Evolutionary conservation across 192 early-diverging fungal species (phyloP), one percentile per base, ranked within the genome.

Genomic region (Podila horticola): DNA sequence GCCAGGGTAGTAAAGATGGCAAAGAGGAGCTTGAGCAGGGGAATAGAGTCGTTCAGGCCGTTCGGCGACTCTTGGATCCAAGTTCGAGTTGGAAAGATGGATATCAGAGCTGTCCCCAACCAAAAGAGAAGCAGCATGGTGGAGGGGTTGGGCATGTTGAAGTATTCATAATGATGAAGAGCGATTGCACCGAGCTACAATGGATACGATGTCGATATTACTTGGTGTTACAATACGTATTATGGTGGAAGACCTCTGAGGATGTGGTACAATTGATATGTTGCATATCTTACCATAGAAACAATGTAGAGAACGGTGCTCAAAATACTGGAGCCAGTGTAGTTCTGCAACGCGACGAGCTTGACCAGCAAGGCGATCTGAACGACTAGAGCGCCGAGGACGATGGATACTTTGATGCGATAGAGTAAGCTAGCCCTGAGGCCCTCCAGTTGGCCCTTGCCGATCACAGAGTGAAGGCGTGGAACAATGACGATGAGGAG

Each of bases 101-200:
- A 66, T 15, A 79, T 58, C 30, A 89, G 55, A 15, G 82, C 20
- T 2, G 62, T 69, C 20, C 74, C 69, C 55, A 92, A 67, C 88
- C 88, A 90, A 61, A 85, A 89, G 38, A 92, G 71, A 3, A 91
- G 73, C 12, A 93, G 85, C 20, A 71, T 38, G 1, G 82, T 70
- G 7, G 89, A 87, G 9, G 88, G 55, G 15, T 81, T 81, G 30
- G 61, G 36, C 71, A 81, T 73, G 50, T 81, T 81, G 71, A 69
- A 81, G 55, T 68, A 59, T 26, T 81, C 76, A 28, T 59, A 73
- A 61, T 65, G 68, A 28, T 81, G 76, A 31, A 81, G 30, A 5
- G 58, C 11, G 0, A 33, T 41, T 15, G 76, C 71, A 13, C 50
- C 58, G 9, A 38, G 22, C 75, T 79, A 52, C 24, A 30, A 38